Conservation (phyloP, 2,329 filamentous ascomycete genomes). For the Xylariaceae sp. region DNA sequence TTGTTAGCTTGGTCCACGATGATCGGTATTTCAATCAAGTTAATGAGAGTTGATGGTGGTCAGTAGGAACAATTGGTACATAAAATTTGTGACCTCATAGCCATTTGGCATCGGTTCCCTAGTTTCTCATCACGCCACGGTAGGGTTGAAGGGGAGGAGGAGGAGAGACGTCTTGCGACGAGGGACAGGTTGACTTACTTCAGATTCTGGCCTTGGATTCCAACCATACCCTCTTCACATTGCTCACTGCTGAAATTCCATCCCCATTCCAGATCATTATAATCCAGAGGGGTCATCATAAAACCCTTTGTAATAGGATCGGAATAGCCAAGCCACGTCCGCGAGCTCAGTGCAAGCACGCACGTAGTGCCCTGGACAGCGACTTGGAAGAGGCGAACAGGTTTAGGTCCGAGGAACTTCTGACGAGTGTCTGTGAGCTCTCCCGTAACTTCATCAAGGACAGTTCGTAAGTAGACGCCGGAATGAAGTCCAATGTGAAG, state of each 20-base stretch:
- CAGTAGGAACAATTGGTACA: conserved; percentile 97
- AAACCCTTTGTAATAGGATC: conserved; percentile 83
- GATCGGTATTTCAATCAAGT: conserved; percentile 2
- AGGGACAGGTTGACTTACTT: conserved; percentile 53
- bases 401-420: conserved; percentile 86
- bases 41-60: conserved; percentile 39
- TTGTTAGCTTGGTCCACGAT: conserved; percentile 27
- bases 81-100: conserved; percentile 53
- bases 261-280: conserved; percentile 81
- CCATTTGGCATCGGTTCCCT: conserved; percentile 51
- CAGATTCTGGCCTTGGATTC: conserved; percentile 81
- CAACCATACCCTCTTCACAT: conserved; percentile 88
- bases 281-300: conserved; percentile 86
- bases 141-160: neutral
- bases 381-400: conserved; percentile 87
- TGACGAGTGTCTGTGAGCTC: conserved; percentile 92
- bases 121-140: conserved; percentile 56
- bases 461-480: conserved; percentile 90
- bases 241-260: conserved; percentile 97
- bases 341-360: conserved; percentile 82
- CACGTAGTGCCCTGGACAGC: conserved; percentile 78
- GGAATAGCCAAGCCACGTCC: conserved; percentile 94
- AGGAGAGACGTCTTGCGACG: conserved; percentile 21
- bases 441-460: conserved; percentile 90
- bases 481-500: conserved; percentile 94